A percentile compares a stretch with the other conserved stretches of the same genome.
Evolutionary conservation across 805 yeast species (phyloP).

Genomic region (Spathaspora sp.): DNA sequence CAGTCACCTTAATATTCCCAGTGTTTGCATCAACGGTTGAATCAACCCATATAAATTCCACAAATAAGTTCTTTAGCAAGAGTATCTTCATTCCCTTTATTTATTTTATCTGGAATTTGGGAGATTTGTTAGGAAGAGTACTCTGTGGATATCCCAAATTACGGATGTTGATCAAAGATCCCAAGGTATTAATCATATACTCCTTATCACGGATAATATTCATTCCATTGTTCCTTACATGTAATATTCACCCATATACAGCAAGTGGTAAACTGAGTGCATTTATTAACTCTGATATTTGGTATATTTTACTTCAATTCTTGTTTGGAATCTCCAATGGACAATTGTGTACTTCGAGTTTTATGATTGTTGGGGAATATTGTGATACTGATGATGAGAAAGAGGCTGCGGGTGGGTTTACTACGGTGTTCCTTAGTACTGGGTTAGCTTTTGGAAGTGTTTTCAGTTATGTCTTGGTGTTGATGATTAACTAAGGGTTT

Average conservation of each 20-base stretch:
- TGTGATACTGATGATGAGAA: constrained; percentile 63
- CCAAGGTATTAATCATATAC: constrained; percentile 46
- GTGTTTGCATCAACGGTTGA: constrained; percentile 77
- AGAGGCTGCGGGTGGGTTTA: constrained; percentile 93
- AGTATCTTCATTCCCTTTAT: constrained; percentile 66
- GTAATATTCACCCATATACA: constrained; percentile 49
- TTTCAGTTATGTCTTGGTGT: constrained; percentile 51
- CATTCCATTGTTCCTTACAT: constrained; percentile 69
- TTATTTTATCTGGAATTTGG: constrained; percentile 82
- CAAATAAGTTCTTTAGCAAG: constrained; percentile 40
- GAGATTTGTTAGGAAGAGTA: constrained; percentile 79
- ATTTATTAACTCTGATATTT: constrained; percentile 51
- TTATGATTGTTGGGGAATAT: constrained; percentile 67
- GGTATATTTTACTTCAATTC: constrained; percentile 70
- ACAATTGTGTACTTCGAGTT: constrained; percentile 73
- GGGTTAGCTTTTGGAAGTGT: constrained; percentile 82
- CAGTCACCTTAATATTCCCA: constrained; percentile 77
- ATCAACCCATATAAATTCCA: constrained; percentile 38
- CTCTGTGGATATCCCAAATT: constrained; percentile 51
- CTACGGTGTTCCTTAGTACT: constrained; percentile 70
- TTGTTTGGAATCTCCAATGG: constrained; percentile 87
- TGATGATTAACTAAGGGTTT: background rate
- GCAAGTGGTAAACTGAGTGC: constrained; percentile 32
- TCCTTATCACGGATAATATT: constrained; percentile 54
- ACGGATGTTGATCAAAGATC: constrained; percentile 35